Percentiles rank a stretch among this genome's conserved stretches.
Conservation (phyloP, 2,329 filamentous ascomycete genomes). For the Colletotrichum spaethianum region DNA sequence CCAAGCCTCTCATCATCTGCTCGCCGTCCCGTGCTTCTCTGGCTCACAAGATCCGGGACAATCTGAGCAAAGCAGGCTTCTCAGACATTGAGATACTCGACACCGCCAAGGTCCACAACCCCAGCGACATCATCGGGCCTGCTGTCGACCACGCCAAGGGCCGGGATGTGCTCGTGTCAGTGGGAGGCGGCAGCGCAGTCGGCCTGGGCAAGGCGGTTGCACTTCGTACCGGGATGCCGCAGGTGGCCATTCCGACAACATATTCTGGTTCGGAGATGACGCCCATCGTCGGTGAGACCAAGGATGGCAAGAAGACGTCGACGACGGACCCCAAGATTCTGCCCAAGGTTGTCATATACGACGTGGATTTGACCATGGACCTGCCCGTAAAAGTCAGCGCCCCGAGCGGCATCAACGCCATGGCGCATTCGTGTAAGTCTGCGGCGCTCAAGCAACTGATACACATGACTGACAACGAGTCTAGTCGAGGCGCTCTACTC, state of each 20-base stretch:
- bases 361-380: conserved; percentile 39
- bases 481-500: conserved; percentile 39
- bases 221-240: conserved; percentile 66
- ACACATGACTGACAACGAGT: neutral
- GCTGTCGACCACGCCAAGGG: conserved; percentile 48
- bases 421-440: conserved; percentile 38
- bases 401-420: conserved; percentile 39
- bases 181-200: conserved; percentile 75
- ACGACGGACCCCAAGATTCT: conserved; percentile 35
- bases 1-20: conserved; percentile 54
- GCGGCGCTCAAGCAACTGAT: fast-evolving
- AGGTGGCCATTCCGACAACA: conserved; percentile 72
- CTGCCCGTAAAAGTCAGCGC: conserved; percentile 34
- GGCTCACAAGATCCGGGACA: conserved; percentile 51
- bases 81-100: conserved; percentile 54
- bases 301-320: conserved; percentile 41
- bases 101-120: conserved; percentile 49
- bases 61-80: conserved; percentile 43
- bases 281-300: conserved; percentile 49
- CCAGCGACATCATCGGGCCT: conserved; percentile 47
- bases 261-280: conserved; percentile 75
- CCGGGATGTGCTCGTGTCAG: conserved; percentile 71
- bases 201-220: conserved; percentile 70
- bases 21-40: conserved; percentile 55
- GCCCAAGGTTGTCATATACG: conserved; percentile 40